Percentiles rank a stretch among this genome's conserved stretches.
These are phyloP conservation scores for Chaetomium globosum DNA, from an alignment of 2,329 filamentous ascomycete species.

Conservation along the genomic window DNA sequence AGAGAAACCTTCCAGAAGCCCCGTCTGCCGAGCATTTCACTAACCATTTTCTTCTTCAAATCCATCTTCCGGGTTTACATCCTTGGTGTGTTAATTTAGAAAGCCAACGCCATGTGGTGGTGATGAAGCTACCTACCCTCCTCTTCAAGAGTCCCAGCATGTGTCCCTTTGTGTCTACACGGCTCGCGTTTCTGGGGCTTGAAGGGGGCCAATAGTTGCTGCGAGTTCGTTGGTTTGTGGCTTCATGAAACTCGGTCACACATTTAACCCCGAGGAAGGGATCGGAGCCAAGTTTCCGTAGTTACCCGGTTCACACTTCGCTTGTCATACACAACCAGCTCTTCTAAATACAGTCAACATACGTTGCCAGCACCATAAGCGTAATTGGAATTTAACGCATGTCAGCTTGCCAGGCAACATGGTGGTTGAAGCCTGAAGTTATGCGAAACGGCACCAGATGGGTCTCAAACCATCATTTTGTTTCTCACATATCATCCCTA, in stretches of 20 bases:
- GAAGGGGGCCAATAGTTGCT: not conserved
- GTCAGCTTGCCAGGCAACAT: not conserved
- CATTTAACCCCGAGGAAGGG: conserved; percentile 12
- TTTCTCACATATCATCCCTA: too few species aligned
- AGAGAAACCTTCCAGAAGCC: conserved; percentile 29
- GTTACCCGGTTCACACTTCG: not conserved
- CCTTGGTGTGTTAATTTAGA: conserved; percentile 32
- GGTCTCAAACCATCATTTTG: not conserved
- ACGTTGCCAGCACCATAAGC: not conserved
- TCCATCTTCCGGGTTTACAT: conserved; percentile 36
- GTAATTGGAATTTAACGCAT: not conserved
- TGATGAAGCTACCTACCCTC: not conserved
- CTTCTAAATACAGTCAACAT: not conserved
- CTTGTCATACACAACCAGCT: not conserved
- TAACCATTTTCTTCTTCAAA: conserved; percentile 4
- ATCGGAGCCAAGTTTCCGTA: conserved; percentile 3
- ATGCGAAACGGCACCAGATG: not conserved
- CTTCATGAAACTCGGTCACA: not conserved
- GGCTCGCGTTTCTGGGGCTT: not conserved
- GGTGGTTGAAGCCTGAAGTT: not conserved
- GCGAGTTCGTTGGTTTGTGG: not conserved
- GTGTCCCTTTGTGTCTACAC: not conserved
- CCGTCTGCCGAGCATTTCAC: not conserved
- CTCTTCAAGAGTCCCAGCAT: too few species aligned
- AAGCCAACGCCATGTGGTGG: conserved; percentile 20